These are phyloP conservation scores for Ambrosiella cleistominuta DNA, from an alignment of 2,329 filamentous ascomycete species.

Conservation along the genomic window DNA sequence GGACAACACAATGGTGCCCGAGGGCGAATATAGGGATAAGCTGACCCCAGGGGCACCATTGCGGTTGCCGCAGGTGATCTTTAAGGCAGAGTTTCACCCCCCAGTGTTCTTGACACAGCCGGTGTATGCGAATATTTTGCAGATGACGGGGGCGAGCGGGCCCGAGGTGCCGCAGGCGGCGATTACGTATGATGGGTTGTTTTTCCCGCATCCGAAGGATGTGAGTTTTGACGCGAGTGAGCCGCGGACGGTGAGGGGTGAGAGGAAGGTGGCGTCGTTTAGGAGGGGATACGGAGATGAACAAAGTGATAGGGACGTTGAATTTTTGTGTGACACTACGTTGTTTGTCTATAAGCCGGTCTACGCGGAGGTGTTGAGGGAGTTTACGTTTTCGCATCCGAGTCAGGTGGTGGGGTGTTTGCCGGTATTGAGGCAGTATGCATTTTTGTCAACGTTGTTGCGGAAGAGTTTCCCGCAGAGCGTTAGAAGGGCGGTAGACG, in stretches of 20 bases:
- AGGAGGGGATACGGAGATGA: not conserved
- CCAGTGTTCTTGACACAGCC: conserved; percentile 51
- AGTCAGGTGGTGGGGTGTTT: conserved; percentile 57
- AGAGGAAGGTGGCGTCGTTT: conserved; percentile 20
- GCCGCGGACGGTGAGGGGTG: conserved; percentile 31
- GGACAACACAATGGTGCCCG: conserved; percentile 39
- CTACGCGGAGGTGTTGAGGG: conserved; percentile 47
- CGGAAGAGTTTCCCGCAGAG: conserved; percentile 26
- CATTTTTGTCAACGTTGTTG: conserved; percentile 48
- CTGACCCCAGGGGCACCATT: conserved; percentile 27
- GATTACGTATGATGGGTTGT: conserved; percentile 39
- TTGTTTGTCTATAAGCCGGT: conserved; percentile 57
- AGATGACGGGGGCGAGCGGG: conserved; percentile 19
- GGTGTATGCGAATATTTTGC: conserved; percentile 44
- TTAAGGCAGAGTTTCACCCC: conserved; percentile 57
- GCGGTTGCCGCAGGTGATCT: conserved; percentile 53
- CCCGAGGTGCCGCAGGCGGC: conserved; percentile 30
- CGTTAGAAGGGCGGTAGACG: not conserved
- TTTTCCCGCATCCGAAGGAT: conserved; percentile 32
- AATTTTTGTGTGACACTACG: conserved; percentile 27
- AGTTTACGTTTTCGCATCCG: conserved; percentile 62
- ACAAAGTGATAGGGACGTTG: conserved; percentile 7
- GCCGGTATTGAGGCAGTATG: conserved; percentile 60
- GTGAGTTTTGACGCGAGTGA: conserved; percentile 27
- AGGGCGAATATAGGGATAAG: conserved; percentile 25